Evolutionary conservation across 1,284 basidiomycete genomes (phyloP).

Genomic region (Rhodotorula sp.): DNA sequence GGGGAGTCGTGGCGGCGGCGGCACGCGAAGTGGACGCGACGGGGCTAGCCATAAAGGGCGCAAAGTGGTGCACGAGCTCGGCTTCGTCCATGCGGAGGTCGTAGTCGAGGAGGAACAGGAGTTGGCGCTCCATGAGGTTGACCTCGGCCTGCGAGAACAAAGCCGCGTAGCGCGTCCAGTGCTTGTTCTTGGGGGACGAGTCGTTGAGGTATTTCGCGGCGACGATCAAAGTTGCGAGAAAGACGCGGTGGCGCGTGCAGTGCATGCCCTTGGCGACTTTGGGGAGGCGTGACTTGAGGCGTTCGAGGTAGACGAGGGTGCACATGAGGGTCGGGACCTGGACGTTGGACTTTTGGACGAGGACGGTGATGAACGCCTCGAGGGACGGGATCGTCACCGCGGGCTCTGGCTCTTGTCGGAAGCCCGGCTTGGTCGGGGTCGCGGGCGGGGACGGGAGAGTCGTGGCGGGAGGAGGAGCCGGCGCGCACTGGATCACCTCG

Average conservation of each 20-base stretch:
- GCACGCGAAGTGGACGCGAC: constrained; percentile 58
- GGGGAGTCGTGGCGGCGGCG: not conserved
- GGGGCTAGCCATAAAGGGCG: constrained; percentile 29
- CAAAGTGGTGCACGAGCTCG: constrained; percentile 59
- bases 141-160: constrained; percentile 64
- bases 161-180: constrained; percentile 78
- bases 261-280: constrained; percentile 85
- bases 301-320: constrained; percentile 89
- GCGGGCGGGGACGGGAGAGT: constrained; percentile 44
- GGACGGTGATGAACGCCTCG: constrained; percentile 80
- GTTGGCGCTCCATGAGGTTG: constrained; percentile 95
- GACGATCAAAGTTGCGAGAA: constrained; percentile 91
- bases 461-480: constrained; percentile 31
- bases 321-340: constrained; percentile 87
- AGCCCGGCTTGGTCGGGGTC: constrained; percentile 46
- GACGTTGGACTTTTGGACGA: constrained; percentile 83
- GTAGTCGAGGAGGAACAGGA: constrained; percentile 81
- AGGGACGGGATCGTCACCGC: constrained; percentile 63
- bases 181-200: constrained; percentile 72
- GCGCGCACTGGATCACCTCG: constrained; percentile 57
- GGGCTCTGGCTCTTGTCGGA: constrained; percentile 47
- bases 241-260: constrained; percentile 90
- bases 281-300: constrained; percentile 76
- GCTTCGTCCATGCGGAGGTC: constrained; percentile 78
- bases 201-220: constrained; percentile 93